These are phyloP conservation scores for Pythium plurisporium DNA, from an alignment of 352 stramenopile species.

Conservation along the genomic window DNA sequence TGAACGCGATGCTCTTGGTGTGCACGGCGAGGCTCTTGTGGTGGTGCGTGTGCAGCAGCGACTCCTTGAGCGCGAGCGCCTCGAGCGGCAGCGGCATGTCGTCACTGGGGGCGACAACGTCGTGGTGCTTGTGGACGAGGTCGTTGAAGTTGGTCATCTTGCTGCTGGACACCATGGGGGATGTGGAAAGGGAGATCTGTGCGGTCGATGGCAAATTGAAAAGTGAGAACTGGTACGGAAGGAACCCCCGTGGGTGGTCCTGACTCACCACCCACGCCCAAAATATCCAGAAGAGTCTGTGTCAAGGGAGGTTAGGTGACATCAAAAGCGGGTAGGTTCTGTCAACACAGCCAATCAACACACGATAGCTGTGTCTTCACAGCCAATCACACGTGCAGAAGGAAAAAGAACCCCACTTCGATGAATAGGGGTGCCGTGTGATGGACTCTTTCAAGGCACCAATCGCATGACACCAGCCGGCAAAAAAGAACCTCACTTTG, in stretches of 20 bases:
- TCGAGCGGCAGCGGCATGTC: conserved; percentile 25
- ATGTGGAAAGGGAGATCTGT: background rate
- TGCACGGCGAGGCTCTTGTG: conserved; percentile 30
- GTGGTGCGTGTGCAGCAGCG: conserved; percentile 26
- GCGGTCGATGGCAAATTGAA: conserved; percentile 1
- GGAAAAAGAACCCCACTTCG: conserved; percentile 3
- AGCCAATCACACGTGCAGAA: background rate
- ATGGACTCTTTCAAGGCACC: background rate
- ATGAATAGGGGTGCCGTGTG: background rate
- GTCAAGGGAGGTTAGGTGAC: background rate
- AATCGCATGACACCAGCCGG: background rate
- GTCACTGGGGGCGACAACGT: background rate
- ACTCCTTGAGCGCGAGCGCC: conserved; percentile 39
- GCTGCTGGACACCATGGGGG: conserved; percentile 12
- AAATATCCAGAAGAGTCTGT: background rate
- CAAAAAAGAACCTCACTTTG: conserved; percentile 4
- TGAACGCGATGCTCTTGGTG: conserved; percentile 37
- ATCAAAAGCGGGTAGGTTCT: background rate
- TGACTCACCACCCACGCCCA: background rate
- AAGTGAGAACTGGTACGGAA: background rate
- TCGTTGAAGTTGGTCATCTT: conserved; percentile 13
- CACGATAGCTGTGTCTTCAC: background rate
- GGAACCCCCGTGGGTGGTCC: background rate
- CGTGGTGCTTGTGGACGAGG: conserved; percentile 10
- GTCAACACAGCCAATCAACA: conserved; percentile 1